phyloP scores from a whole-genome alignment of 768 basidiomycete genomes.

The Goffeauzyma gilvescens region DNA sequence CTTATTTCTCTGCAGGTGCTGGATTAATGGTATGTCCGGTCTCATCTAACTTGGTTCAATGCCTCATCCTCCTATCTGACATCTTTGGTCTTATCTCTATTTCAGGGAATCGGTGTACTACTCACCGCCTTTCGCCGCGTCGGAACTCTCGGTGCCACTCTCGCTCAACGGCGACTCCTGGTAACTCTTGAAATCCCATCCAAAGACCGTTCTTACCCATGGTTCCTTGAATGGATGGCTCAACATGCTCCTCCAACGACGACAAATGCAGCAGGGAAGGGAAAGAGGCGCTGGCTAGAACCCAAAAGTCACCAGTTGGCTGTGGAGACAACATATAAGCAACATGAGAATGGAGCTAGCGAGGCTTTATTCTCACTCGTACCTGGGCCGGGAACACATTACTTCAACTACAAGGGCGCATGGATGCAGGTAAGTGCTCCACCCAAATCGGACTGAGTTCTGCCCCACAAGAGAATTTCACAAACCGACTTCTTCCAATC shows the following conservation, averaged over 20 bases:
- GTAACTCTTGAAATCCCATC: slow-evolving; percentile 91
- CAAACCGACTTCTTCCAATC: no score
- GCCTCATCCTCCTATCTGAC: not conserved
- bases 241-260: slow-evolving; percentile 38
- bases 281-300: slow-evolving; percentile 15
- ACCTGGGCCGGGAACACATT: slow-evolving; percentile 86
- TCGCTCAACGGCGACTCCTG: slow-evolving; percentile 72
- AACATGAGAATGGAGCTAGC: slow-evolving; percentile 79
- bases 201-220: slow-evolving; percentile 82
- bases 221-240: slow-evolving; percentile 95
- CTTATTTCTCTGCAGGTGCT: slow-evolving; percentile 94
- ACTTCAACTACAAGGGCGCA: slow-evolving; percentile 67
- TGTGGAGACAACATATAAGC: slow-evolving; percentile 70
- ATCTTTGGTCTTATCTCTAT: not conserved
- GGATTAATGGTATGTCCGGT: slow-evolving; percentile 62
- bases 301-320: slow-evolving; percentile 90
- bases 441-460: not conserved
- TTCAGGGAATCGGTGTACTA: slow-evolving; percentile 74
- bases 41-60: not conserved
- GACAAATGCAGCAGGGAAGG: slow-evolving; percentile 16
- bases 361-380: slow-evolving; percentile 81
- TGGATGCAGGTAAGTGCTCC: slow-evolving; percentile 69
- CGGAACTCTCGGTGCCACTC: slow-evolving; percentile 46
- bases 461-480: not conserved
- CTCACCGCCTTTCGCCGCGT: slow-evolving; percentile 56